These are phyloP conservation scores for Cephaloascus albidus DNA, from an alignment of 805 yeast genomes.

Conservation along the genomic window DNA sequence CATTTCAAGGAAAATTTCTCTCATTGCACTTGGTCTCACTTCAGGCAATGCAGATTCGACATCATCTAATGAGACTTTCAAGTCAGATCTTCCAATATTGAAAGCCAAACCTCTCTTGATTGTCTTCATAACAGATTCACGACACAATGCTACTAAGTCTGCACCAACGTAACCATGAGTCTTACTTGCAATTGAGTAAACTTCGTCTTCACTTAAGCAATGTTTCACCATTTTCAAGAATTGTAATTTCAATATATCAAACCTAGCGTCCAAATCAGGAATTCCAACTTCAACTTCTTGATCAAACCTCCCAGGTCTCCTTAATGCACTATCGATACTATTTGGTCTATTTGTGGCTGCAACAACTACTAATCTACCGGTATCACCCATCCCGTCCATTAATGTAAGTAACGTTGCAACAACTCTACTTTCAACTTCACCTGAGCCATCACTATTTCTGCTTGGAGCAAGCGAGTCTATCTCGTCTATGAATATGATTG, in stretches of 20 bases:
- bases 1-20: constrained; percentile 88
- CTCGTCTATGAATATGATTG: constrained; percentile 85
- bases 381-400: constrained; percentile 68
- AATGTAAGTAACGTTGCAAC: constrained; percentile 81
- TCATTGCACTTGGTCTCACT: constrained; percentile 94
- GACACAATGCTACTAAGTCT: constrained; percentile 75
- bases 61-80: constrained; percentile 46
- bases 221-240: constrained; percentile 47
- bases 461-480: constrained; percentile 88
- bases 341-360: constrained; percentile 74
- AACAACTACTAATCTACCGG: constrained; percentile 54
- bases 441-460: constrained; percentile 74
- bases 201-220: constrained; percentile 40
- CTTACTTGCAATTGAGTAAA: constrained; percentile 55
- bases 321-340: constrained; percentile 56
- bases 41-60: constrained; percentile 65
- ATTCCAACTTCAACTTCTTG: constrained; percentile 86
- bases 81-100: constrained; percentile 15
- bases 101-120: constrained; percentile 50
- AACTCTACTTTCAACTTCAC: constrained; percentile 84
- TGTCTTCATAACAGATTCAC: constrained; percentile 84
- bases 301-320: constrained; percentile 86
- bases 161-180: constrained; percentile 99
- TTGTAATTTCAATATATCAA: constrained; percentile 60
- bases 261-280: constrained; percentile 78